These are phyloP conservation scores for Ilyonectria destructans DNA, from an alignment of 2,329 filamentous ascomycete genomes.

Conservation along the genomic window DNA sequence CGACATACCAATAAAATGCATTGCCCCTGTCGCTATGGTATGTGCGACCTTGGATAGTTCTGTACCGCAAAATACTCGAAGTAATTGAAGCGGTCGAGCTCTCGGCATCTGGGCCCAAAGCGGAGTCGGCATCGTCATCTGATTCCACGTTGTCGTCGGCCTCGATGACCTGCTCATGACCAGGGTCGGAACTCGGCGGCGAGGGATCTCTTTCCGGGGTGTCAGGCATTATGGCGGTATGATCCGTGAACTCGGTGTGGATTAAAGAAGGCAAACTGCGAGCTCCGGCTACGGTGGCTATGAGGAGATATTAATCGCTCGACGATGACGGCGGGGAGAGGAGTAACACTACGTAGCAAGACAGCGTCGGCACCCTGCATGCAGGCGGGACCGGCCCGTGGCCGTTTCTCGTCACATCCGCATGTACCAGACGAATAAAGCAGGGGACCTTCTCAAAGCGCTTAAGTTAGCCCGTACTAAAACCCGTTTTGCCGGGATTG, in stretches of 20 bases:
- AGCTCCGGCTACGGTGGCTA: not conserved
- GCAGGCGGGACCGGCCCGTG: no score
- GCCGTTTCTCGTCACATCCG: no score
- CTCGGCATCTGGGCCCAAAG: constrained; percentile 2
- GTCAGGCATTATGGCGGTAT: not conserved
- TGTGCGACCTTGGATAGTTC: constrained; percentile 52
- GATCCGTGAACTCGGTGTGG: not conserved
- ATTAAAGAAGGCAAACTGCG: not conserved
- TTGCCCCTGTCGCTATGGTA: constrained; percentile 51
- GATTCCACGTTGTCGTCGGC: constrained; percentile 9
- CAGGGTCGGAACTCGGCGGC: not conserved
- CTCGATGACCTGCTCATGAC: constrained; percentile 6
- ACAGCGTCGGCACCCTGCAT: no score
- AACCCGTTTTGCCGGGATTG: no score
- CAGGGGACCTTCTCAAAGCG: not conserved
- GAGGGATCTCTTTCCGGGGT: not conserved
- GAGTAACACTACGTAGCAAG: not conserved
- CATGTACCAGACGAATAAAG: not conserved
- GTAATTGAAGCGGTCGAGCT: constrained; percentile 51
- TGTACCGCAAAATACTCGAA: constrained; percentile 51
- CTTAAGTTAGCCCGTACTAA: no score
- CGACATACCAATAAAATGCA: constrained; percentile 48
- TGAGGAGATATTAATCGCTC: not conserved
- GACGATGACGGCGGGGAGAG: not conserved
- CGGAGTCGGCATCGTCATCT: constrained; percentile 14